A percentile compares a stretch with the other conserved stretches of the same genome.
Conservation (phyloP, 2,329 filamentous ascomycete species). For the Colletotrichum sp. region DNA sequence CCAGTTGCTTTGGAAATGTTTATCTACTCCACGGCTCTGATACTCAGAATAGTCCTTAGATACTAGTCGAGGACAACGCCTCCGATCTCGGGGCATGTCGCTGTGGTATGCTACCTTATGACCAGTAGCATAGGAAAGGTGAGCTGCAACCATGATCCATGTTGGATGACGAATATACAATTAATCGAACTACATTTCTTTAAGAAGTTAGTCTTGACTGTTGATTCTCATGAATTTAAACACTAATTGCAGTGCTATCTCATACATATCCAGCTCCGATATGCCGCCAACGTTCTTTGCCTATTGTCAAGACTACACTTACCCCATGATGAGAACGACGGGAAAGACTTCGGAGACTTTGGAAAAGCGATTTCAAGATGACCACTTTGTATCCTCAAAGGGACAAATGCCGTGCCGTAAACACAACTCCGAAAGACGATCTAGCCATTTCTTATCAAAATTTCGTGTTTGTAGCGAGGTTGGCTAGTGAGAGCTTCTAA, state of each 20-base stretch:
- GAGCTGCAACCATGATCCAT: rapidly evolving
- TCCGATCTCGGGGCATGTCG: rapidly evolving
- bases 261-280: not conserved
- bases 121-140: not conserved
- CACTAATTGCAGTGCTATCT: not conserved
- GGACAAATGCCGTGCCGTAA: not conserved
- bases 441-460: rapidly evolving
- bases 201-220: not conserved
- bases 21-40: not conserved
- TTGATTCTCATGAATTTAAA: not conserved
- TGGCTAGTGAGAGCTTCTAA: too few species aligned
- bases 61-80: rapidly evolving
- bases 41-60: not conserved
- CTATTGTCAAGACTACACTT: rapidly evolving
- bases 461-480: too few species aligned
- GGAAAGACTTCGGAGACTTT: not conserved
- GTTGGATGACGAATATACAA: not conserved
- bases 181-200: not conserved
- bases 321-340: rapidly evolving
- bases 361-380: too few species aligned
- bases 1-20: not conserved
- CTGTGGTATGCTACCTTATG: rapidly evolving
- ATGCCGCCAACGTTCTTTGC: not conserved
- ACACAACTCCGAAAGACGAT: not conserved
- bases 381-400: not conserved